These are phyloP conservation scores for Calonectria hongkongensis DNA, from an alignment of 2,329 filamentous ascomycete genomes.

Conservation along the genomic window DNA sequence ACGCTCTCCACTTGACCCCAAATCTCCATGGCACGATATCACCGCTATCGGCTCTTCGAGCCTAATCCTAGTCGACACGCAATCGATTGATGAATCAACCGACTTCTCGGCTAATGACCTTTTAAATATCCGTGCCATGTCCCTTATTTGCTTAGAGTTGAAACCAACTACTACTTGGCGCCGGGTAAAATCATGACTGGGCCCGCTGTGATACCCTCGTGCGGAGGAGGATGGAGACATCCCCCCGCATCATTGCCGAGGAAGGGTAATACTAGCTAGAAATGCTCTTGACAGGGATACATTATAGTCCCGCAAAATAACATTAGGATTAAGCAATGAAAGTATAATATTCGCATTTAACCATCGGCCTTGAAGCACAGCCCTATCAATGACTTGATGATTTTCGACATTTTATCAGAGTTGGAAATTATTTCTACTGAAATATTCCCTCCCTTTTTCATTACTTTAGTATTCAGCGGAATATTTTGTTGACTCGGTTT, in stretches of 20 bases:
- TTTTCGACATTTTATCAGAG: not conserved
- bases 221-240: slow-evolving; percentile 17
- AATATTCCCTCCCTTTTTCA: not conserved
- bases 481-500: not conserved
- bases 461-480: no score
- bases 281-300: not conserved
- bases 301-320: slow-evolving; percentile 7
- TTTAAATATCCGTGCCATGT: slow-evolving; percentile 12
- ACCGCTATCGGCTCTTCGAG: not conserved
- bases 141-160: slow-evolving; percentile 7
- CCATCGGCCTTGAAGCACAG: not conserved
- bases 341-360: slow-evolving; percentile 11
- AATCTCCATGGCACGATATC: slow-evolving; percentile 8
- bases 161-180: slow-evolving; percentile 4
- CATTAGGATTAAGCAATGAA: not conserved
- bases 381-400: no score
- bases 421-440: not conserved
- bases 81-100: slow-evolving; percentile 12
- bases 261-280: not conserved
- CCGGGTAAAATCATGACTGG: slow-evolving; percentile 22
- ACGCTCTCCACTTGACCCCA: slow-evolving; percentile 19
- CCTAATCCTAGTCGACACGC: slow-evolving; percentile 1
- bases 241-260: slow-evolving; percentile 12
- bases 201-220: slow-evolving; percentile 14
- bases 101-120: slow-evolving; percentile 18